Evolutionary conservation across 306 rosid genomes (phyloP), one percentile per base, ranked within the genome.

Genomic region (Castanea crenata): DNA sequence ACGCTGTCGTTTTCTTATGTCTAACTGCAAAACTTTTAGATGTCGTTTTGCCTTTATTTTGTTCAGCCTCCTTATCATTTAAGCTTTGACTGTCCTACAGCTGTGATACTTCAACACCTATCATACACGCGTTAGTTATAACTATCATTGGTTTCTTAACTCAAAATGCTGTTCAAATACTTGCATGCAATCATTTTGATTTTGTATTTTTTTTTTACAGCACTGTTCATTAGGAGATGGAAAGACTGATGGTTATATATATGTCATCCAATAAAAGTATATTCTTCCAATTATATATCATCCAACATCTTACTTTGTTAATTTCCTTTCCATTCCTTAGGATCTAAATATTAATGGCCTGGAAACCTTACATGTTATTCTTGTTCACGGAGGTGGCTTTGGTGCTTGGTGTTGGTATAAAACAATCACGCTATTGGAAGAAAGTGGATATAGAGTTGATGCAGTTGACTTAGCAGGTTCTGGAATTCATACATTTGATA

Each of bases 361-460:
- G 41, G 99, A 95, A 81, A 93, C 96, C 82, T 86, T 79, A 74
- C 92, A 88, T 85, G 88, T 93, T 88, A 96, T 95, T 78, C 99
- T 95, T 70, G 96, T 95, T 61, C 99, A 93, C 71, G 99, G 99
- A 75, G 98, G 99, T 71, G 99, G 99, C 31, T 95, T 95, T 54
- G 99, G 99, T 80, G 99, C 99, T 32, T 95, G 99, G 99, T 93
- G 99, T 85, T 95, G 99, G 99, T 95, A 95, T 85, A 95, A 95
- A 89, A 91, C 97, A 44, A 95, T 93, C 64, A 92, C 99, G 34
- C 92, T 91, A 76, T 83, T 95, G 34, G 99, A 93, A 87, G 97
- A 95, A 79, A 85, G 83, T 32, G 96, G 99, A 80, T 95, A 81
- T 76, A 91, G 81, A 79, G 99, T 90, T 23, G 73, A 91, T 74